Evolutionary conservation across 2,329 filamentous ascomycete genomes (phyloP).

Genomic region (Rhinocladiella mackenziei): DNA sequence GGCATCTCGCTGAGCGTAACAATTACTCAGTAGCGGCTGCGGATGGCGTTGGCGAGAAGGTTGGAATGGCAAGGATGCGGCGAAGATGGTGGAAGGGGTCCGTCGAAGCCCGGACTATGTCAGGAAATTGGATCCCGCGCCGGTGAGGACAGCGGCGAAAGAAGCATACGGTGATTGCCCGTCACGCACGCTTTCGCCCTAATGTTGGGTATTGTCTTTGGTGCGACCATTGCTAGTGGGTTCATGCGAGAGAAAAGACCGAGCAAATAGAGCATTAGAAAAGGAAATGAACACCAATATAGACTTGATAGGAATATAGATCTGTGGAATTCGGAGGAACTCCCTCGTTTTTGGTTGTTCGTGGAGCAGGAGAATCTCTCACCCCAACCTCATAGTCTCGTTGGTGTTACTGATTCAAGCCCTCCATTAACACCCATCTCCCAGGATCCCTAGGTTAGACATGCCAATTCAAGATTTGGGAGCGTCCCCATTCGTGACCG

Average conservation of each 20-base stretch:
- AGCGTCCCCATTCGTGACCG: conserved; percentile 13
- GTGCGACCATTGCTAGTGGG: conserved; percentile 42
- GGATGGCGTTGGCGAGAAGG: conserved; percentile 51
- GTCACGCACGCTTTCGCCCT: conserved; percentile 50
- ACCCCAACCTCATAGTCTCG: too few relatives aligned
- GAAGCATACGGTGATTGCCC: conserved; percentile 63
- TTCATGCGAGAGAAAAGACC: conserved; percentile 59
- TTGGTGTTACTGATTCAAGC: background rate
- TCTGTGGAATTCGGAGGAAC: too few relatives aligned
- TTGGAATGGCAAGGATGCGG: conserved; percentile 58
- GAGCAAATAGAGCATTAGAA: conserved; percentile 31
- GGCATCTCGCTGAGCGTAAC: conserved; percentile 68
- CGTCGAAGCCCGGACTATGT: conserved; percentile 68
- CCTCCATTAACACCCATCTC: too few relatives aligned
- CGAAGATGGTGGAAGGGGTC: conserved; percentile 64
- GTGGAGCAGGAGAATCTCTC: too few relatives aligned
- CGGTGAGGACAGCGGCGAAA: conserved; percentile 59
- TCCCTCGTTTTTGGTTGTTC: too few relatives aligned
- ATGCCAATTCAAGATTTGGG: conserved; percentile 10
- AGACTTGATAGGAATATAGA: too few relatives aligned
- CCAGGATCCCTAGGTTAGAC: too few relatives aligned
- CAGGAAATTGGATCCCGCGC: conserved; percentile 57
- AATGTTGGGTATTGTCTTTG: conserved; percentile 48
- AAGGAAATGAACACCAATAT: too few relatives aligned
- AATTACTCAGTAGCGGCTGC: conserved; percentile 65